Evolutionary conservation across 2,329 filamentous ascomycete genomes (phyloP).

Genomic region (Seiridium cupressi): DNA sequence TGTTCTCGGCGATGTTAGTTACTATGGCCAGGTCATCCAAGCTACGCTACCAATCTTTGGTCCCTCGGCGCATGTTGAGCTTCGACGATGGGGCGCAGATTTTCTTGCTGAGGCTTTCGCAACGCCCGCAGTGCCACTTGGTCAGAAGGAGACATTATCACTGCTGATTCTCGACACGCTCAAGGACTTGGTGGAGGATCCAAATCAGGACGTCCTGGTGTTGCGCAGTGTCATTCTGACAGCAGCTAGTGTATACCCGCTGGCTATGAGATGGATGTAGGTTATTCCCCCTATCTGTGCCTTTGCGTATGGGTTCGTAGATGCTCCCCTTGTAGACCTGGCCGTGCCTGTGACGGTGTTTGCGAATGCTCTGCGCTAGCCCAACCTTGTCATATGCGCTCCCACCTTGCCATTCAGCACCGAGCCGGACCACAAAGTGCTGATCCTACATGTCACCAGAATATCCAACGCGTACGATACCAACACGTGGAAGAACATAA

Average conservation of each 20-base stretch:
- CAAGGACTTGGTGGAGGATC: slow-evolving; percentile 65
- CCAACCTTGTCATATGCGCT: no score
- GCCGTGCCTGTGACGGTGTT: slow-evolving; percentile 18
- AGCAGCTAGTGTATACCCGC: slow-evolving; percentile 87
- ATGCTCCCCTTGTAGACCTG: slow-evolving; percentile 21
- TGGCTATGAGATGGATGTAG: slow-evolving; percentile 93
- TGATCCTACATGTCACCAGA: slow-evolving; percentile 49
- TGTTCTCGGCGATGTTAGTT: slow-evolving; percentile 79
- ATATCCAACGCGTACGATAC: slow-evolving; percentile 82
- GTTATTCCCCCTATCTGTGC: slow-evolving; percentile 38
- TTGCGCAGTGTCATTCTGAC: slow-evolving; percentile 85
- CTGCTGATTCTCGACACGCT: slow-evolving; percentile 77
- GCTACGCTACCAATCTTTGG: slow-evolving; percentile 91
- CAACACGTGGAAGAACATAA: slow-evolving; percentile 83
- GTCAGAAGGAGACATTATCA: slow-evolving; percentile 79
- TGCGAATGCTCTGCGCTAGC: slow-evolving; percentile 8
- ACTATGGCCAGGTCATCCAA: slow-evolving; percentile 89
- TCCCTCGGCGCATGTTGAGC: slow-evolving; percentile 69
- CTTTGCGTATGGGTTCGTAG: slow-evolving; percentile 22
- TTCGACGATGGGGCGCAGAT: slow-evolving; percentile 93
- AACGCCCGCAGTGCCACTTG: slow-evolving; percentile 74
- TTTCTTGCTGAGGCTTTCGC: slow-evolving; percentile 96
- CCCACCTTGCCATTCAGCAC: not conserved
- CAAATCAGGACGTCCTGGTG: slow-evolving; percentile 75
- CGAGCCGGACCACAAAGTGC: slow-evolving; percentile 2